Evolutionary conservation across 192 early-diverging fungal genomes (phyloP).

Genomic region (Cetraspora pellucida): DNA sequence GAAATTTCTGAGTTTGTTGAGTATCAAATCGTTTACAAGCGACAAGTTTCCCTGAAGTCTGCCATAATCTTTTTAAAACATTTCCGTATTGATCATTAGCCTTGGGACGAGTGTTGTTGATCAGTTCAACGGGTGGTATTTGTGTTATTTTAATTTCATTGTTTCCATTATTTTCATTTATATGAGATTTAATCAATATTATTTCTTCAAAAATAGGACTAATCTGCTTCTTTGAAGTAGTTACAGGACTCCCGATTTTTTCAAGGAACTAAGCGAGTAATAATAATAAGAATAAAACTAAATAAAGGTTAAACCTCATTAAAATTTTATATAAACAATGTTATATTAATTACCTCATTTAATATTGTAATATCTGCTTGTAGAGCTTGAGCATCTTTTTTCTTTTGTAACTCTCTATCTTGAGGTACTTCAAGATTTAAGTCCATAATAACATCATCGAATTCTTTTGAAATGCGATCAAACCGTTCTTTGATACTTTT

Average conservation of each 20-base stretch:
- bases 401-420: neutral
- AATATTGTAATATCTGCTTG: constrained; percentile 3
- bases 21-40: constrained; percentile 27
- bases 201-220: constrained; percentile 26
- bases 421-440: neutral
- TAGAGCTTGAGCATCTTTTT: neutral
- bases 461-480: constrained; percentile 10
- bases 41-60: neutral
- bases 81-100: constrained; percentile 17
- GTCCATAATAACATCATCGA: neutral
- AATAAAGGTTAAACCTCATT: neutral
- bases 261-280: constrained; percentile 14
- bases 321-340: too few relatives aligned
- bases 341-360: constrained; percentile 8
- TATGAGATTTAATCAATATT: constrained; percentile 4
- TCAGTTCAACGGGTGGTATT: constrained; percentile 2
- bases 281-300: neutral
- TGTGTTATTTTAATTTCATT: constrained; percentile 13
- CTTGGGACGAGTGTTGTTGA: neutral
- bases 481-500: constrained; percentile 6
- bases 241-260: neutral
- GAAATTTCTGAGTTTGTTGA: constrained; percentile 9
- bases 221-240: neutral
- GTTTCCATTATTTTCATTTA: constrained; percentile 22
- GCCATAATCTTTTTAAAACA: neutral